These are phyloP conservation scores for Fraxinus pennsylvanica DNA, from an alignment of 257 asterid species.

Conservation along the genomic window DNA sequence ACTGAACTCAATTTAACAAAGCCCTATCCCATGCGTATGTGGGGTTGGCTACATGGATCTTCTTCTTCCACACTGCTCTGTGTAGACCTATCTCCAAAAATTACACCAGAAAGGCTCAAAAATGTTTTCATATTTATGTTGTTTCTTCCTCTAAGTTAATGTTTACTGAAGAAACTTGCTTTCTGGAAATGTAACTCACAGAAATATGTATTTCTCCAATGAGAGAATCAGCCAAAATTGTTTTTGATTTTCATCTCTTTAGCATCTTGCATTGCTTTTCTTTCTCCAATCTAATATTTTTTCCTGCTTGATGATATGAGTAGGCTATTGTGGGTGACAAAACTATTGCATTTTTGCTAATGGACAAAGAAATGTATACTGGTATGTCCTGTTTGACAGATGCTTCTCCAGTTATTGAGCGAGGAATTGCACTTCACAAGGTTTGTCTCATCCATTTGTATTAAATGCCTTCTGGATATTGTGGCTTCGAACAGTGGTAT, in stretches of 20 bases:
- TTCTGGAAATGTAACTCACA: neutral
- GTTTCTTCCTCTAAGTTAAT: neutral
- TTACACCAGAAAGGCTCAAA: constrained; percentile 1
- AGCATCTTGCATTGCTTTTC: neutral
- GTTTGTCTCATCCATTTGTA: constrained; percentile 42
- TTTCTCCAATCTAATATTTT: constrained; percentile 19
- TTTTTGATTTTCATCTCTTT: constrained; percentile 16
- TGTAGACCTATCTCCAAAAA: neutral
- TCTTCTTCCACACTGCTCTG: constrained; percentile 8
- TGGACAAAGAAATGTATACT: constrained; percentile 95
- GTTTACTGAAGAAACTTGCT: constrained; percentile 6
- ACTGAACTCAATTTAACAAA: constrained; percentile 17
- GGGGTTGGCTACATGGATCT: constrained; percentile 10
- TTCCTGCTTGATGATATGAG: constrained; percentile 30
- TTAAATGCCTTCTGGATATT: constrained; percentile 18
- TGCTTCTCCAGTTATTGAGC: constrained; percentile 79
- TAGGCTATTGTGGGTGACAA: constrained; percentile 97
- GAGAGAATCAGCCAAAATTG: constrained; percentile 1
- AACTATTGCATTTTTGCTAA: constrained; percentile 80
- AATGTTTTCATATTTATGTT: neutral
- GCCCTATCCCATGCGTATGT: neutral
- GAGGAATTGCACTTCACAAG: constrained; percentile 96
- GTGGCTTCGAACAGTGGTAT: constrained; percentile 7
- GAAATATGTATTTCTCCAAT: neutral
- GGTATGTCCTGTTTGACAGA: constrained; percentile 89